A percentile compares a stretch with the other conserved stretches of the same genome.
Conservation (phyloP, 345 rosid genomes). For the Lepidium aucheri region DNA sequence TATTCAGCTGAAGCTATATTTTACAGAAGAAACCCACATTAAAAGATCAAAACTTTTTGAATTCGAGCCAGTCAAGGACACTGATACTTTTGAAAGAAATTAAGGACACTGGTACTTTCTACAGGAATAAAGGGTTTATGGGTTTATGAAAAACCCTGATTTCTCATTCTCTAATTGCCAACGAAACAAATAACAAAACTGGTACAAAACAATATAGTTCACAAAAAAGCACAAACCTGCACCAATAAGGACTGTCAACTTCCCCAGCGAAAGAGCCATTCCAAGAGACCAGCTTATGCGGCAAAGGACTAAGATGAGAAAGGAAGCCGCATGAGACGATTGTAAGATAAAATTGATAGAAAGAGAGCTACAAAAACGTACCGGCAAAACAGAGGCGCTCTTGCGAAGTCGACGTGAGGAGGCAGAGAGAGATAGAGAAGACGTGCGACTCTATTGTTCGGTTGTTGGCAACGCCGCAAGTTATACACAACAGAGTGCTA, state of each 20-base stretch:
- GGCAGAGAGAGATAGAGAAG: background rate
- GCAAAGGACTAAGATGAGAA: background rate
- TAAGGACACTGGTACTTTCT: background rate
- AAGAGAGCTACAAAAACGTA: background rate
- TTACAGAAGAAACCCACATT: background rate
- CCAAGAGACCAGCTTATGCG: background rate
- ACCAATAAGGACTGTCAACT: conserved; percentile 29
- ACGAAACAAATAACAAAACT: background rate
- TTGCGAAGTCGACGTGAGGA: background rate
- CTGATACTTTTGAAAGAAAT: background rate
- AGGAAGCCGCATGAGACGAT: background rate
- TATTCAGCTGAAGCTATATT: background rate
- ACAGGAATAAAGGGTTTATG: conserved; percentile 12
- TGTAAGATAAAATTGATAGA: background rate
- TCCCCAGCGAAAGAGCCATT: conserved; percentile 31
- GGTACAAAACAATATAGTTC: background rate
- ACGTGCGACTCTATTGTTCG: background rate
- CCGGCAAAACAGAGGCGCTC: background rate
- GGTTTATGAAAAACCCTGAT: conserved; percentile 26
- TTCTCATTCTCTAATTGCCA: background rate
- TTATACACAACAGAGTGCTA: background rate
- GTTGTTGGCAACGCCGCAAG: background rate
- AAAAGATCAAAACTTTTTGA: background rate
- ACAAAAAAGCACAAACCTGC: conserved; percentile 23
- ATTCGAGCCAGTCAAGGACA: background rate